These are phyloP conservation scores for Lathyrus oleraceus DNA, from an alignment of 306 rosid genomes.

Conservation along the genomic window DNA sequence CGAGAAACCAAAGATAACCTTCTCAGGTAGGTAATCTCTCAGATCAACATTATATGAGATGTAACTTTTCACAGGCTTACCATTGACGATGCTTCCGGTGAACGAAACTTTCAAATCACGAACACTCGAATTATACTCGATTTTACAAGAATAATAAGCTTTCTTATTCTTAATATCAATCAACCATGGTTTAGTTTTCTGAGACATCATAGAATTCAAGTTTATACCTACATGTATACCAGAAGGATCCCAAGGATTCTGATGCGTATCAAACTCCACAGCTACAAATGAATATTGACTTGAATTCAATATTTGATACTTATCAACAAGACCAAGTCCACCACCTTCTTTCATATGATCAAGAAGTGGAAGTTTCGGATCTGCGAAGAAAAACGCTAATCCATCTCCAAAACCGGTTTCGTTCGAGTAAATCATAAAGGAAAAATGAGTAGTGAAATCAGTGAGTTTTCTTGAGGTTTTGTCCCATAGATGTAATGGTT, in stretches of 20 bases:
- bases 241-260: slow-evolving; percentile 13
- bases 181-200: slow-evolving; percentile 4
- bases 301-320: slow-evolving; percentile 7
- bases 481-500: slow-evolving; percentile 19
- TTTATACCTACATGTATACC: slow-evolving; percentile 28
- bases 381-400: slow-evolving; percentile 5
- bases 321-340: slow-evolving; percentile 15
- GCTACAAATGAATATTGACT: slow-evolving; percentile 5
- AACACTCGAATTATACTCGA: slow-evolving; percentile 6
- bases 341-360: not conserved
- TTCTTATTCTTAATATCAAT: not conserved
- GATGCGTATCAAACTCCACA: slow-evolving; percentile 1
- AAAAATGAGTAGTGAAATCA: slow-evolving; percentile 17
- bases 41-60: slow-evolving; percentile 2
- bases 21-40: slow-evolving; percentile 12
- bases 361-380: slow-evolving; percentile 4
- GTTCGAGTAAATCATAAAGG: slow-evolving; percentile 1
- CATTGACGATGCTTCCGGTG: slow-evolving; percentile 1
- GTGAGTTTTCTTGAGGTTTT: slow-evolving; percentile 12
- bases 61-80: not conserved
- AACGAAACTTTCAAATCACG: not conserved
- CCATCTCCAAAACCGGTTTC: slow-evolving; percentile 5
- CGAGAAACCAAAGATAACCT: slow-evolving; percentile 21
- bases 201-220: slow-evolving; percentile 16
- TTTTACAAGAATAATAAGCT: not conserved